Evolutionary conservation across 2,329 filamentous ascomycete species (phyloP), one percentile per base, ranked within the genome.

Genomic region (Domatiomyces catenatus): DNA sequence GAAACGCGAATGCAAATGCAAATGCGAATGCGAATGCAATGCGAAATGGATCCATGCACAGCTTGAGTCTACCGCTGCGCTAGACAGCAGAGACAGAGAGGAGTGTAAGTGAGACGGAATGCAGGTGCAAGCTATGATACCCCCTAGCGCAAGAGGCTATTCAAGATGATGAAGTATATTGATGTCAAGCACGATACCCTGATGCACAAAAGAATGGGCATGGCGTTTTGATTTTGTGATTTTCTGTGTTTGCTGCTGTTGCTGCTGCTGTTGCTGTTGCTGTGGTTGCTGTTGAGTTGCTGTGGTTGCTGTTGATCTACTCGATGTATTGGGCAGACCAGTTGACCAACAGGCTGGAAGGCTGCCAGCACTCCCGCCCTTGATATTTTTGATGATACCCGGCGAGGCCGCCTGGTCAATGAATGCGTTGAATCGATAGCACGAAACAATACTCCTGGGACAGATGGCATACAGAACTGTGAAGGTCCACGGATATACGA

Each of bases 101-200:
- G 42, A 19, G n/a, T 43, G 42, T 24, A 24, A 24, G 22, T n/a
- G 18, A n/a, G 12, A 5, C 43, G 18, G n/a, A 26, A 45, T 19
- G 43, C 43, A 45, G 17, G 18, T 26, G 52, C 48, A 49, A 53
- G 50, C 49, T 53, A 54, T 51, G 57, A 59, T 59, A 59, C 57
- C 57, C 56, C 50, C 54, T 46, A 57, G 48, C 44, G 51, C 53
- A 39, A 39, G 22, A 15, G 32, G 32, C 32, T 57, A 54, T 52
- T 51, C 52, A 56, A 52, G 54, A 59, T 58, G 54, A 54, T 55
- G 55, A 54, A 52, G 51, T 57, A 49, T 52, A 51, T 51, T 56
- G 56, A 56, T 54, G 54, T 56, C 54, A 52, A 58, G 57, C 57
- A 51, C 57, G 56, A 59, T 59, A 59, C 57, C 57, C 57, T 58